A percentile compares a stretch with the other conserved stretches of the same genome.
Evolutionary conservation across 2,329 filamentous ascomycete species (phyloP).

Genomic region (Fusarium palustre): DNA sequence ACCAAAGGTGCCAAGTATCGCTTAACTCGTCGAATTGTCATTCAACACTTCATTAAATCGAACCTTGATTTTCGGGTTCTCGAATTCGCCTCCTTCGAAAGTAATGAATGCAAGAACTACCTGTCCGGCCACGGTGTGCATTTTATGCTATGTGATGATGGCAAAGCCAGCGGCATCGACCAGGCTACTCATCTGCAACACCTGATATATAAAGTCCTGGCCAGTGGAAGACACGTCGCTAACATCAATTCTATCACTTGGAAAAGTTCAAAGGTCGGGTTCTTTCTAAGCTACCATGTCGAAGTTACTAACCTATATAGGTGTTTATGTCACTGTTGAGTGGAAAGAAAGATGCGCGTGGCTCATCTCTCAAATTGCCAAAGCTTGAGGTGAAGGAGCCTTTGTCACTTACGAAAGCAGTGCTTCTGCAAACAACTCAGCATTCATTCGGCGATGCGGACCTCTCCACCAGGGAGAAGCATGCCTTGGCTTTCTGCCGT

Average conservation of each 20-base stretch:
- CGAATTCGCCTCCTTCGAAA: slow-evolving; percentile 60
- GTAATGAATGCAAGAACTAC: slow-evolving; percentile 66
- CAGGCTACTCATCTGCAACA: slow-evolving; percentile 60
- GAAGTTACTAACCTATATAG: slow-evolving; percentile 14
- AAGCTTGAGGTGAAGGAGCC: background rate
- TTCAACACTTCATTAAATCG: slow-evolving; percentile 66
- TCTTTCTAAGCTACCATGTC: background rate
- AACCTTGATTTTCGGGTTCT: slow-evolving; percentile 48
- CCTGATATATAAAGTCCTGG: slow-evolving; percentile 58
- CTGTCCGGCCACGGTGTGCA: slow-evolving; percentile 66
- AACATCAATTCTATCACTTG: slow-evolving; percentile 73
- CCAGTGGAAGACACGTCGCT: slow-evolving; percentile 69
- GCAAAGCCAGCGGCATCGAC: slow-evolving; percentile 49
- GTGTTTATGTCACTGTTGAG: slow-evolving; percentile 34
- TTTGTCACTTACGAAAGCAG: background rate
- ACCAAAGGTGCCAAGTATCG: slow-evolving; percentile 62
- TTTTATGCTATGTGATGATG: slow-evolving; percentile 78
- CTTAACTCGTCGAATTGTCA: slow-evolving; percentile 71
- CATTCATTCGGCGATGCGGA: background rate
- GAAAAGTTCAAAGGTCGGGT: slow-evolving; percentile 69
- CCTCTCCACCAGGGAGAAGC: slow-evolving; percentile 21
- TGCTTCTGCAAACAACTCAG: background rate
- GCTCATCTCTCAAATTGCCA: background rate
- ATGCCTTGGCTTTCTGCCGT: slow-evolving; percentile 23
- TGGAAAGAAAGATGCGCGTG: slow-evolving; percentile 1